phyloP scores from a whole-genome alignment of 2,329 filamentous ascomycete species.

The Zarea fungicola region DNA sequence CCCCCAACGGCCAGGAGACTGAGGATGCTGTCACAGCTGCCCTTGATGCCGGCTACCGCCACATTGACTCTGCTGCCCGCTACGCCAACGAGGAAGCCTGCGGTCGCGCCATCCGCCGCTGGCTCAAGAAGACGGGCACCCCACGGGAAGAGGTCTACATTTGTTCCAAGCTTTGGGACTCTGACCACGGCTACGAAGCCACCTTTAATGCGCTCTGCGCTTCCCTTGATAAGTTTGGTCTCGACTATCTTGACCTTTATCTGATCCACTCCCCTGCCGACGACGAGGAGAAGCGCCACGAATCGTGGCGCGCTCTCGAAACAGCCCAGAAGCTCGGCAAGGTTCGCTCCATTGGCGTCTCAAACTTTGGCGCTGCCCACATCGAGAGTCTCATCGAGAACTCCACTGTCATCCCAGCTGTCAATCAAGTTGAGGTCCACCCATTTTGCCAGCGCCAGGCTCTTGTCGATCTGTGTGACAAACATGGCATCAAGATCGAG shows the following conservation, averaged over 20 bases:
- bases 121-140: conserved; percentile 55
- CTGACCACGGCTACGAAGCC: conserved; percentile 37
- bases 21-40: conserved; percentile 55
- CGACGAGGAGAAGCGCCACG: conserved; percentile 59
- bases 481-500: conserved; percentile 50
- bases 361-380: conserved; percentile 68
- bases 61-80: conserved; percentile 50
- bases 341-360: conserved; percentile 67
- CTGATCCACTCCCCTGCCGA: conserved; percentile 61
- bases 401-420: conserved; percentile 55
- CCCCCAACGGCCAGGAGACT: conserved; percentile 50
- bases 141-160: conserved; percentile 65
- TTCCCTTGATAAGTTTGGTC: conserved; percentile 57
- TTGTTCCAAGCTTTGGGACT: conserved; percentile 62
- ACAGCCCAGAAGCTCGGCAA: conserved; percentile 61
- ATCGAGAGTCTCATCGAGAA: conserved; percentile 51
- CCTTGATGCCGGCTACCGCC: conserved; percentile 51
- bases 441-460: conserved; percentile 63
- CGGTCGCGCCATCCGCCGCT: conserved; percentile 65
- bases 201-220: conserved; percentile 59
- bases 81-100: conserved; percentile 66
- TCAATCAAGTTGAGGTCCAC: conserved; percentile 78
- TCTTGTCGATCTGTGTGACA: conserved; percentile 51
- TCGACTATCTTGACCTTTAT: conserved; percentile 71
- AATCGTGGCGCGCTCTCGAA: conserved; percentile 69